Conservation (phyloP, 192 early-diverging fungal species). For the Thamnidium elegans region DNA sequence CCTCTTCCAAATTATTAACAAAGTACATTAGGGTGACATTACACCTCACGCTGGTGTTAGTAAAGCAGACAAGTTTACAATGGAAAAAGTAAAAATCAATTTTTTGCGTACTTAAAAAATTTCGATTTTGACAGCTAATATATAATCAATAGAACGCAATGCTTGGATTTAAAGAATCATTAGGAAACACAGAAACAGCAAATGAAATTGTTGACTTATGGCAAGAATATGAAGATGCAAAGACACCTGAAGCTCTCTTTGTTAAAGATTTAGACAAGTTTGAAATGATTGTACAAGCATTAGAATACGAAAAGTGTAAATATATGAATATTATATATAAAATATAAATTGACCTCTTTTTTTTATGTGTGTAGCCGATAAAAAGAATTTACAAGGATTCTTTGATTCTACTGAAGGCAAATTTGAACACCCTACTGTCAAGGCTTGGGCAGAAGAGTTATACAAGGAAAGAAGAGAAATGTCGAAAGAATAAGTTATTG, state of each 20-base stretch:
- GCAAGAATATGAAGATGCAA: slow-evolving; percentile 80
- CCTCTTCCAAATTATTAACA: too few species aligned
- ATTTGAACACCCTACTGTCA: slow-evolving; percentile 81
- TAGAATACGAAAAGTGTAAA: slow-evolving; percentile 85
- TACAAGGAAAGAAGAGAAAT: slow-evolving; percentile 48
- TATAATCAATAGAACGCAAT: slow-evolving; percentile 52
- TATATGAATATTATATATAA: background rate
- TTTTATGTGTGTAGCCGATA: slow-evolving; percentile 45
- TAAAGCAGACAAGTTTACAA: slow-evolving; percentile 71
- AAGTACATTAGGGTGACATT: slow-evolving; percentile 74
- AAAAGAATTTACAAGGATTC: slow-evolving; percentile 67
- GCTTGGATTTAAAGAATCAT: slow-evolving; percentile 51
- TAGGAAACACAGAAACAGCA: slow-evolving; percentile 56
- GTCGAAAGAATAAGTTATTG: background rate
- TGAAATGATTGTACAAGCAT: slow-evolving; percentile 92
- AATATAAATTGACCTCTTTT: background rate
- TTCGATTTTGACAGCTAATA: background rate
- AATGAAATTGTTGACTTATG: slow-evolving; percentile 76
- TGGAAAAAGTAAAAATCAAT: slow-evolving; percentile 54
- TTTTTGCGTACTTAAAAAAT: background rate
- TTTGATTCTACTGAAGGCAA: slow-evolving; percentile 78
- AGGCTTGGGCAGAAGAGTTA: slow-evolving; percentile 81
- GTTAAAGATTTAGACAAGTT: slow-evolving; percentile 96
- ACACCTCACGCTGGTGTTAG: slow-evolving; percentile 78
- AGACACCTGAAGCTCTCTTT: slow-evolving; percentile 71